phyloP scores from a whole-genome alignment of 2,329 filamentous ascomycete species.

The Ophiostoma sp. region DNA sequence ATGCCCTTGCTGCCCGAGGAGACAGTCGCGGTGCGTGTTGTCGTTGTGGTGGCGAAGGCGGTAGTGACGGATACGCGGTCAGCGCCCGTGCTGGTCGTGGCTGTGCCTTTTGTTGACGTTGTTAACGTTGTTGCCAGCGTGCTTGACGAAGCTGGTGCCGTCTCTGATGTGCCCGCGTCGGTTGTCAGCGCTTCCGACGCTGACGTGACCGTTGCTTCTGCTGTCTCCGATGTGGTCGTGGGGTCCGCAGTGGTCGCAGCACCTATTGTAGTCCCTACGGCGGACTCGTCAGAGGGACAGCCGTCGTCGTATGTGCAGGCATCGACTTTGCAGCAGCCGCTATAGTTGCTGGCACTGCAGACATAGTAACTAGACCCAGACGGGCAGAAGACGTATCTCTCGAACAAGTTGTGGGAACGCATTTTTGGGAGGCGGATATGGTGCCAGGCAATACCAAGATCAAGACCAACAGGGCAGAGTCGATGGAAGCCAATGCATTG shows the following conservation, averaged over 20 bases:
- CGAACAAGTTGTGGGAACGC: conserved; percentile 16
- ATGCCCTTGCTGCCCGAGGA: conserved; percentile 24
- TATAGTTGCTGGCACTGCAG: conserved; percentile 37
- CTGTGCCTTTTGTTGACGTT: background rate
- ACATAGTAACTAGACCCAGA: conserved; percentile 35
- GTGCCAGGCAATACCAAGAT: no score
- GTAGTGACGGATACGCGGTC: conserved; percentile 9
- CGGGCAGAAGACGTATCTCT: conserved; percentile 30
- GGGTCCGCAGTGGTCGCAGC: background rate
- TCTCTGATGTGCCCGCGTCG: background rate
- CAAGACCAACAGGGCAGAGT: background rate
- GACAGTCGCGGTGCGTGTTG: background rate
- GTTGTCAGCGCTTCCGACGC: background rate
- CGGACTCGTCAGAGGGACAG: conserved; percentile 31
- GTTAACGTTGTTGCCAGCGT: conserved; percentile 20
- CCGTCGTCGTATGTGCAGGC: conserved; percentile 36
- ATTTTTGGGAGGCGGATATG: conserved; percentile 12
- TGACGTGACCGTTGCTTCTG: background rate
- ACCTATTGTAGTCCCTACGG: background rate
- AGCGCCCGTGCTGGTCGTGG: background rate
- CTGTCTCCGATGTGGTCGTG: background rate
- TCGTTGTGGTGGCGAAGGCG: background rate
- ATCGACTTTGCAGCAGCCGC: conserved; percentile 44
- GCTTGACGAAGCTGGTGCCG: background rate
- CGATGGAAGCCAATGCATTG: background rate